Conservation (phyloP, 345 rosid genomes). For the Eucalyptus decipiens region DNA sequence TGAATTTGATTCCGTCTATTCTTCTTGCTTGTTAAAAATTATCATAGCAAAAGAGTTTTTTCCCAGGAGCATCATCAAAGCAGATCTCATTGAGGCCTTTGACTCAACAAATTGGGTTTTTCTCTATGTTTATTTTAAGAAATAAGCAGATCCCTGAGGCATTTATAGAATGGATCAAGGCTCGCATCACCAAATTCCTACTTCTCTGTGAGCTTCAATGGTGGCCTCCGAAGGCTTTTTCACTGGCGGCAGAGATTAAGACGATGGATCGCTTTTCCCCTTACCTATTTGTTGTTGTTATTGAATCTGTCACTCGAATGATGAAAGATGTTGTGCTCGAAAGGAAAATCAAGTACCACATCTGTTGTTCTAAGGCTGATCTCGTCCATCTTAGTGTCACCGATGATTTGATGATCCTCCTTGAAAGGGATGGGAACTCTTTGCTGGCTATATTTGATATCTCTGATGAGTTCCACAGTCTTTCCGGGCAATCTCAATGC, state of each 20-base stretch:
- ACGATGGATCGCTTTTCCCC: background rate
- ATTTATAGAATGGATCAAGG: background rate
- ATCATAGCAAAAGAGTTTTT: background rate
- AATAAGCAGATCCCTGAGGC: background rate
- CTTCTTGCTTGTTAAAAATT: background rate
- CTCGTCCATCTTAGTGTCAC: background rate
- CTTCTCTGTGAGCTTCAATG: background rate
- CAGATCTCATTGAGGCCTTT: background rate
- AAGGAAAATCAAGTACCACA: background rate
- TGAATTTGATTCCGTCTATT: background rate
- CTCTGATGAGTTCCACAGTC: background rate
- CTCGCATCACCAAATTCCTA: background rate
- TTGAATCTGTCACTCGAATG: background rate
- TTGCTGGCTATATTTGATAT: background rate
- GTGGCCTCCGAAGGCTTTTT: background rate
- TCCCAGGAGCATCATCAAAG: background rate
- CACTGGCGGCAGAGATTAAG: background rate
- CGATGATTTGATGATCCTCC: background rate
- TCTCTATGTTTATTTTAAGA: background rate
- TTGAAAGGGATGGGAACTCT: background rate
- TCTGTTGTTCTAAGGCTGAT: background rate
- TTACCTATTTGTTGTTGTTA: background rate
- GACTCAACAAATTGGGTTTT: background rate
- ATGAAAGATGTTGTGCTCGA: background rate
- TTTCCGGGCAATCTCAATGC: background rate